These are phyloP conservation scores for Paramecium caudatum DNA, from an alignment of 73 alveolate species.

Conservation along the genomic window DNA sequence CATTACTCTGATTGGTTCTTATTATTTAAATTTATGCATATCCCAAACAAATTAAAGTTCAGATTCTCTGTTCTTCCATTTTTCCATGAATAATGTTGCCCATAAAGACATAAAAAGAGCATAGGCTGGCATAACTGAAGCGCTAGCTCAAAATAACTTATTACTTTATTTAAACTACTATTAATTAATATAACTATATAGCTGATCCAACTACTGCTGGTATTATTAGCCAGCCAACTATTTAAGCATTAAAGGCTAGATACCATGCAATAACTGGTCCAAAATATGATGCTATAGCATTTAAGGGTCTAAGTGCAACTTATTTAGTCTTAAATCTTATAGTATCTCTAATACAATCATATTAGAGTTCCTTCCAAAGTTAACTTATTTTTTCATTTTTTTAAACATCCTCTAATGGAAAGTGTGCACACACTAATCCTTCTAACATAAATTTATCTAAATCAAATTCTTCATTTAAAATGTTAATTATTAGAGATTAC, in stretches of 20 bases:
- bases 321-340: conserved; percentile 8
- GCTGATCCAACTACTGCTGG: conserved; percentile 44
- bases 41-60: conserved; percentile 46
- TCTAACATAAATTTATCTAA: conserved; percentile 54
- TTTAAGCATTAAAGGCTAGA: conserved; percentile 21
- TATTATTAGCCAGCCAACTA: conserved; percentile 57
- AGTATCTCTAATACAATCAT: conserved; percentile 42
- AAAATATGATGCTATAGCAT: conserved; percentile 33
- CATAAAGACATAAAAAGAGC: conserved; percentile 46
- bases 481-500: conserved; percentile 5
- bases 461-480: conserved; percentile 53
- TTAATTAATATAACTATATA: background rate
- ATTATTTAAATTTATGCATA: conserved; percentile 44
- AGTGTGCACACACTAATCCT: conserved; percentile 24
- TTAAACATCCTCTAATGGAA: conserved; percentile 22
- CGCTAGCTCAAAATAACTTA: too few species aligned
- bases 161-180: background rate
- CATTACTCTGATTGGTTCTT: conserved; percentile 53
- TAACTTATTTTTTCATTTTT: conserved; percentile 22
- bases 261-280: conserved; percentile 63
- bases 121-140: conserved; percentile 42
- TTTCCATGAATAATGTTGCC: conserved; percentile 60
- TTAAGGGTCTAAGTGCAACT: conserved; percentile 23
- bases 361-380: background rate
- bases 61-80: conserved; percentile 61